Evolutionary conservation across 2,329 filamentous ascomycete genomes (phyloP).

Genomic region (Lachnellula occidentalis): DNA sequence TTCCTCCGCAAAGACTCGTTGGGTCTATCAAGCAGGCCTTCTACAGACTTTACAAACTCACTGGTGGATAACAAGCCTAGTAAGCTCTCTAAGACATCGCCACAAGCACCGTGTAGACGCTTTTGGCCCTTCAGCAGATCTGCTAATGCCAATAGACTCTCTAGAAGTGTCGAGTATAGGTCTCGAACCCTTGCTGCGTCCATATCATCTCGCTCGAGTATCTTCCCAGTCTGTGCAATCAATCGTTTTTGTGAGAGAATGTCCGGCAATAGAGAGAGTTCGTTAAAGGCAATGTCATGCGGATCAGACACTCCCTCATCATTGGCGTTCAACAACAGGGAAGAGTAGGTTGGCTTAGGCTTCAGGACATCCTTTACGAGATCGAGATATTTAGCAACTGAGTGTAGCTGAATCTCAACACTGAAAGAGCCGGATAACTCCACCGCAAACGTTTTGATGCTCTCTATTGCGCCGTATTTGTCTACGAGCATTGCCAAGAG

Average conservation of each 20-base stretch:
- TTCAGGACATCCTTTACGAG: conserved; percentile 71
- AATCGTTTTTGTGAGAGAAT: conserved; percentile 55
- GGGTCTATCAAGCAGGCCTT: conserved; percentile 70
- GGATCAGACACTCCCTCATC: conserved; percentile 41
- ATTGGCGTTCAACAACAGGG: conserved; percentile 61
- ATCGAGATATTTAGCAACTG: conserved; percentile 70
- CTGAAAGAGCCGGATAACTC: conserved; percentile 69
- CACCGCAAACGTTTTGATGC: conserved; percentile 67
- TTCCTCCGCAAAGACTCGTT: conserved; percentile 72
- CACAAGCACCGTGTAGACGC: conserved; percentile 51
- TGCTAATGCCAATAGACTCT: conserved; percentile 60
- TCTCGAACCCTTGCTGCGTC: conserved; percentile 60
- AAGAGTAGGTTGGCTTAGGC: conserved; percentile 67
- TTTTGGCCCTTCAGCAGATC: conserved; percentile 56
- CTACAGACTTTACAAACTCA: conserved; percentile 85
- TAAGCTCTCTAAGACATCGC: conserved; percentile 71
- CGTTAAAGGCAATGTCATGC: conserved; percentile 46
- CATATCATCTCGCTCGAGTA: conserved; percentile 60
- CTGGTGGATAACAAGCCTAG: conserved; percentile 78
- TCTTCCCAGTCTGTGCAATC: conserved; percentile 47
- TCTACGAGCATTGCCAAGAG: conserved; percentile 87
- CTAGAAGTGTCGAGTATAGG: conserved; percentile 63
- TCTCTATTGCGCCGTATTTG: conserved; percentile 73
- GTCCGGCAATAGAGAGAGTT: conserved; percentile 51
- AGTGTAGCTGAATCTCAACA: conserved; percentile 70